These are phyloP conservation scores for Collybiopsis confluens DNA, from an alignment of 768 basidiomycete species.

Conservation along the genomic window DNA sequence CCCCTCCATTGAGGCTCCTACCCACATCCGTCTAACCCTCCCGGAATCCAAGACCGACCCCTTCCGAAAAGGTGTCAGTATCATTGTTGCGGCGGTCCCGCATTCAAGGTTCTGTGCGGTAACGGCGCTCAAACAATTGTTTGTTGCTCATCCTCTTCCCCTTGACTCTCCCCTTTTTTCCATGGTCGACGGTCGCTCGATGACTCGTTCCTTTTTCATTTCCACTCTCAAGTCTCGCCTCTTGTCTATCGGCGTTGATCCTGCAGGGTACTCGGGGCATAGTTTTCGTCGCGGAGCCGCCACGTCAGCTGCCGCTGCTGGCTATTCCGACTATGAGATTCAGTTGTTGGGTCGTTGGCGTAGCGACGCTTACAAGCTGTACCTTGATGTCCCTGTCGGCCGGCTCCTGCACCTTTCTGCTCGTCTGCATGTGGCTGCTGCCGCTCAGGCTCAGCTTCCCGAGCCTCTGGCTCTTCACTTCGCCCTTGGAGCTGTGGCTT, in stretches of 20 bases:
- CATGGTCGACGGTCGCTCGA: neutral
- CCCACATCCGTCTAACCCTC: conserved; percentile 20
- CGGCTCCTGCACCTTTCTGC: neutral
- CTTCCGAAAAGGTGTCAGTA: conserved; percentile 23
- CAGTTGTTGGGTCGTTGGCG: neutral
- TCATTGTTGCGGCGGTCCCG: conserved; percentile 17
- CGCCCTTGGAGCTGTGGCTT: no score
- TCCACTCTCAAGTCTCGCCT: neutral
- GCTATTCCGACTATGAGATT: neutral
- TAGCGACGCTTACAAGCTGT: neutral
- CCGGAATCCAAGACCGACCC: conserved; percentile 34
- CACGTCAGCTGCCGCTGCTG: no score
- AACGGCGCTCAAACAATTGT: neutral
- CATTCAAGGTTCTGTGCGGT: no score
- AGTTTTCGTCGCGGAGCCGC: no score
- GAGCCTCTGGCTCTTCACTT: no score
- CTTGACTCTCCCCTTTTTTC: neutral
- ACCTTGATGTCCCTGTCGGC: neutral
- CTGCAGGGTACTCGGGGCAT: no score
- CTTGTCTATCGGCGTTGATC: no score
- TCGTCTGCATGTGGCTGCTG: no score
- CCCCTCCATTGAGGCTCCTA: conserved; percentile 8
- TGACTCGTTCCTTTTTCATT: neutral
- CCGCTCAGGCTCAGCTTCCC: no score
- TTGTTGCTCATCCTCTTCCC: neutral